phyloP scores from a whole-genome alignment of 129 eudicot species.

The Helianthus annuus region DNA sequence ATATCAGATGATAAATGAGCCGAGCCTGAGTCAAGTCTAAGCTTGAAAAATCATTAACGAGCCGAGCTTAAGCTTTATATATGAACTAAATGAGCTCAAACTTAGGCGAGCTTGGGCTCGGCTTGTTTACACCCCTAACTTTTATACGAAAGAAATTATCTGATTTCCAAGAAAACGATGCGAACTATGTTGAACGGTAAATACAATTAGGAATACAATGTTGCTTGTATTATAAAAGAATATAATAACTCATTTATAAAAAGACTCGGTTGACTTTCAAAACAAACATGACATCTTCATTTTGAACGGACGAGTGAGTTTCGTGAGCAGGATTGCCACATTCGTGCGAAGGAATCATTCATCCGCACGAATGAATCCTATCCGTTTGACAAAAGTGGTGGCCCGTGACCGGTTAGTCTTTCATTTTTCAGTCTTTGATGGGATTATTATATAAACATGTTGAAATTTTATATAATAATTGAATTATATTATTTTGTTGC shows the following conservation, averaged over 20 bases:
- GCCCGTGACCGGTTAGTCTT: background rate
- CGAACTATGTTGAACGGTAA: background rate
- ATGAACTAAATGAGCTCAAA: too few species aligned
- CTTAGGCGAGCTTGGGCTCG: too few species aligned
- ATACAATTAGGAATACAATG: background rate
- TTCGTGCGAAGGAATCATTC: too few species aligned
- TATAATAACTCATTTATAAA: background rate
- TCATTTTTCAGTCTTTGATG: background rate
- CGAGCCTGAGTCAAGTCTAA: too few species aligned
- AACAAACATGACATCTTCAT: constrained; percentile 1
- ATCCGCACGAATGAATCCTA: too few species aligned
- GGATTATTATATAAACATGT: background rate
- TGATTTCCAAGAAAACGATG: background rate
- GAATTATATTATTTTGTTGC: background rate
- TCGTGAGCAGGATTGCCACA: too few species aligned
- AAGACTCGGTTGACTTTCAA: constrained; percentile 4
- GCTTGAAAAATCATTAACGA: too few species aligned
- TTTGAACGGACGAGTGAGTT: too few species aligned
- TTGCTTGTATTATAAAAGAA: background rate
- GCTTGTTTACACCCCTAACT: too few species aligned
- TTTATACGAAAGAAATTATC: background rate
- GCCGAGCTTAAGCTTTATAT: too few species aligned
- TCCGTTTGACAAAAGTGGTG: too few species aligned
- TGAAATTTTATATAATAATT: background rate
- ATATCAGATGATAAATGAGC: too few species aligned